Percentiles rank a stretch among this genome's conserved stretches.
phyloP scores from a whole-genome alignment of 2,329 filamentous ascomycete species.

The Cryphonectria radicalis region DNA sequence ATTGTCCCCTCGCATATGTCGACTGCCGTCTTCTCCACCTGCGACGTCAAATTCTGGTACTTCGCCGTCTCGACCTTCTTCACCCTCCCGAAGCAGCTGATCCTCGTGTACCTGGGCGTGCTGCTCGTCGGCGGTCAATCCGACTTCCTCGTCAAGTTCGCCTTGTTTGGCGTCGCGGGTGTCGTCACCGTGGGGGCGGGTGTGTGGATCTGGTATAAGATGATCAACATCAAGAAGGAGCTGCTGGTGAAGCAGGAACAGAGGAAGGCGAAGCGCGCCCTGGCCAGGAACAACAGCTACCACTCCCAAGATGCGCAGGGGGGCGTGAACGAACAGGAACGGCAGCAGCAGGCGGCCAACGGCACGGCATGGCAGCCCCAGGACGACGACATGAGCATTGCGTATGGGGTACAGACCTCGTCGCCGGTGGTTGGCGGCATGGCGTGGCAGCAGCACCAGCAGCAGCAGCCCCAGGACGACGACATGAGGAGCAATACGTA shows the following conservation, averaged over 20 bases:
- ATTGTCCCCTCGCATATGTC: conserved; percentile 47
- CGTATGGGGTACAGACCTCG: conserved; percentile 2
- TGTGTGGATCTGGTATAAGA: conserved; percentile 43
- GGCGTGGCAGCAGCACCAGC: neutral
- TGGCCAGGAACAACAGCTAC: conserved; percentile 27
- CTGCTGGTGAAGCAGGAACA: conserved; percentile 42
- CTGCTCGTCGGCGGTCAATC: conserved; percentile 39
- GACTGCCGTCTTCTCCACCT: conserved; percentile 48
- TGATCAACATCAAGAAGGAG: conserved; percentile 40
- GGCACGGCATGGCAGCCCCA: conserved; percentile 8
- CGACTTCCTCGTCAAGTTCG: conserved; percentile 38
- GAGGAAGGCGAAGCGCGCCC: conserved; percentile 27
- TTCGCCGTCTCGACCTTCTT: conserved; percentile 46
- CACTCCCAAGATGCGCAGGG: neutral
- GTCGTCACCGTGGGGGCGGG: conserved; percentile 42
- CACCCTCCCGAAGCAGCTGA: conserved; percentile 47
- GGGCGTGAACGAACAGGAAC: neutral
- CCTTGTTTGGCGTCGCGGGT: conserved; percentile 41
- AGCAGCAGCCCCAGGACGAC: neutral
- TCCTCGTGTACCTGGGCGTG: conserved; percentile 47
- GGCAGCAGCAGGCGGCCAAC: neutral
- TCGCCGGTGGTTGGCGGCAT: neutral
- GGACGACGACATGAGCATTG: neutral
- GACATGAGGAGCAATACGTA: neutral
- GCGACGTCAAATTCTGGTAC: conserved; percentile 47